Base-by-base conservation (phyloP, 495 filamentous ascomycete species). In the Pyrenula massariospora region DNA sequence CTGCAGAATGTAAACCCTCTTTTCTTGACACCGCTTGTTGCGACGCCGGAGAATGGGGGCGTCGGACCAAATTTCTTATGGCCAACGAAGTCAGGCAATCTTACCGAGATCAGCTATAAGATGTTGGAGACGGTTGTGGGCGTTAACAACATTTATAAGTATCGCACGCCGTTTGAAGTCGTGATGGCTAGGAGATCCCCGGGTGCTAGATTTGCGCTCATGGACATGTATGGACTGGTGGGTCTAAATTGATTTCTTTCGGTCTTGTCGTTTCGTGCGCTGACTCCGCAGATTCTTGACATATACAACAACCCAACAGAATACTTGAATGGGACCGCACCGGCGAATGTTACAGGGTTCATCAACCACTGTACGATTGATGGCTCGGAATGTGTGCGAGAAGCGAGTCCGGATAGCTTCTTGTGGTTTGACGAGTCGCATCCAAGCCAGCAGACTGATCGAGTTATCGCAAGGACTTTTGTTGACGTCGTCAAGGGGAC, bases 391-490 rank as follows among this genome's bases (percentile, higher is more conserved):
- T 69, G 66, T 56, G 68, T 66, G 54, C 59, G 60, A 2, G 51
- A 62, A 21, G 55, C 63, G 11, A 61, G 63, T 23, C 64, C 61
- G 57, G 71, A 75, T 57, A 73, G 65, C 24, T 83, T 72, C 57
- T 54, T 77, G 62, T 77, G 77, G 74, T 78, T 74, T 57, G 85
- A 89, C 67, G 78, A 81, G 63, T 66, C 89, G 63, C 86, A 89
- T 68, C 83, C 85, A 15, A 79, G 76, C n/a, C 70, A 80, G 63
- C 75, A 79, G 69, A 74, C 79, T 8, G 65, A 73, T 54, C 54
- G 73, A 50, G 60, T 77, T 20, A 73, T 89, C 57, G 85, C 77
- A 15, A 63, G 70, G 55, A 75, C 81, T 60, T 87, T 88, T 68
- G 67, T 81, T 22, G 76, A 81, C 47, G 77, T 84, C 0, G 65